These are phyloP conservation scores for Albifimbria verrucaria DNA, from an alignment of 2,329 filamentous ascomycete genomes.

Conservation along the genomic window DNA sequence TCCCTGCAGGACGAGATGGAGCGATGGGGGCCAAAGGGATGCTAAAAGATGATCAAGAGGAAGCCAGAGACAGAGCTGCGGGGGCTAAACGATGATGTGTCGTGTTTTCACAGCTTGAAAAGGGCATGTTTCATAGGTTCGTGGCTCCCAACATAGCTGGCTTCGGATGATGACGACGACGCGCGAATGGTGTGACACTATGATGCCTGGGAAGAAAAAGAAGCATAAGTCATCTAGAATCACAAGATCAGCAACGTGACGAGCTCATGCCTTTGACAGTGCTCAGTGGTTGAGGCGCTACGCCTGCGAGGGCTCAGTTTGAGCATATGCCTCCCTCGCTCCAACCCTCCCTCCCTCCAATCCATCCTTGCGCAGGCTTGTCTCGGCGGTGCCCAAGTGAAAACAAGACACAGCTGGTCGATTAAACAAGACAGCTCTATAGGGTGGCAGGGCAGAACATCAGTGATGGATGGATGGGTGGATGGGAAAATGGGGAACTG, in stretches of 20 bases:
- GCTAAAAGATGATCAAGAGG: background rate
- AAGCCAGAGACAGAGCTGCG: background rate
- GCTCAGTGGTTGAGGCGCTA: too few species aligned
- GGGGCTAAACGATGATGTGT: background rate
- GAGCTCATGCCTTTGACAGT: too few species aligned
- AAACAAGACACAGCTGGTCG: background rate
- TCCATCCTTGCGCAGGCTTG: background rate
- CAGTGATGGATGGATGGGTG: too few species aligned
- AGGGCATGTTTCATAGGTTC: background rate
- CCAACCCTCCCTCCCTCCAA: background rate
- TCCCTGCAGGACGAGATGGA: background rate
- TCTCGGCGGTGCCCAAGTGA: background rate
- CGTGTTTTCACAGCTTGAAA: background rate
- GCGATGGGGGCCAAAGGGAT: background rate
- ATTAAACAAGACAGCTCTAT: background rate
- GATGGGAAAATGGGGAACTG: background rate
- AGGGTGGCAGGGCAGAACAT: background rate
- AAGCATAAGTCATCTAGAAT: too few species aligned
- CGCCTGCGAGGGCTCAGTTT: too few species aligned
- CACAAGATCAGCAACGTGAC: too few species aligned
- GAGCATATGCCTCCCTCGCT: too few species aligned
- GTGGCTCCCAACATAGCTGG: too few species aligned
- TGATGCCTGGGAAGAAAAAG: too few species aligned
- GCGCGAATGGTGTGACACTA: too few species aligned
- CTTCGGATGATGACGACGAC: too few species aligned